Percentiles rank a stretch among this genome's conserved stretches.
phyloP scores from a whole-genome alignment of 495 filamentous ascomycete species.

The Lepraria neglecta region DNA sequence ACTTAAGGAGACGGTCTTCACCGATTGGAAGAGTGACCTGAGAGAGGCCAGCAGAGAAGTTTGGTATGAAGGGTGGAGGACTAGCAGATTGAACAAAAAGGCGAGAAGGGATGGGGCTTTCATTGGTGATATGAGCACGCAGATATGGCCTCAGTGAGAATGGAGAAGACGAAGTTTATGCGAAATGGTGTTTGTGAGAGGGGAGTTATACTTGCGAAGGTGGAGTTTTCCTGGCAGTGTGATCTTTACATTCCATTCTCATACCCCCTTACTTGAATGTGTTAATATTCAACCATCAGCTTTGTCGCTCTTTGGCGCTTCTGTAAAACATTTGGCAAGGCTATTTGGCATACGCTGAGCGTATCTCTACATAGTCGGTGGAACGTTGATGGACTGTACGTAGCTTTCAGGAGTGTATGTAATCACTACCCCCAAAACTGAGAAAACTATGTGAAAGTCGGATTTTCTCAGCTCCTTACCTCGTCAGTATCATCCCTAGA shows the following conservation, averaged over 20 bases:
- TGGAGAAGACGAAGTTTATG: neutral
- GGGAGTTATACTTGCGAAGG: neutral
- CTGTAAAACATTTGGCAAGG: slow-evolving; percentile 9
- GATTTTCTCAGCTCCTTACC: no score
- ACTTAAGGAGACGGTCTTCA: slow-evolving; percentile 85
- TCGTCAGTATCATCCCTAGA: neutral
- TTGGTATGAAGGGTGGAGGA: slow-evolving; percentile 98
- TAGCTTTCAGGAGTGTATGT: no score
- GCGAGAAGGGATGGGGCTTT: slow-evolving; percentile 28
- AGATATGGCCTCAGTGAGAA: slow-evolving; percentile 8
- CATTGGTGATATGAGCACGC: slow-evolving; percentile 12
- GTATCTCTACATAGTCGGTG: slow-evolving; percentile 7
- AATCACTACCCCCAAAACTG: no score
- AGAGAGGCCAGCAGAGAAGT: slow-evolving; percentile 85
- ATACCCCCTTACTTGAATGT: slow-evolving; percentile 20
- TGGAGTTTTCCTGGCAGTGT: slow-evolving; percentile 6
- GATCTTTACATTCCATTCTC: slow-evolving; percentile 14
- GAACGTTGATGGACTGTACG: neutral
- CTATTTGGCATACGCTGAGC: slow-evolving; percentile 5
- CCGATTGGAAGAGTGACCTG: slow-evolving; percentile 85
- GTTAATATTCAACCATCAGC: slow-evolving; percentile 5
- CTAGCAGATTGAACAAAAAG: slow-evolving; percentile 51
- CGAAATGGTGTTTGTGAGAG: neutral
- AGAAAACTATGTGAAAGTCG: no score
- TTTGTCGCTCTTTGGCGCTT: slow-evolving; percentile 5